These are phyloP conservation scores for Pterocarpus santalinus DNA, from an alignment of 306 rosid species.

Conservation along the genomic window DNA sequence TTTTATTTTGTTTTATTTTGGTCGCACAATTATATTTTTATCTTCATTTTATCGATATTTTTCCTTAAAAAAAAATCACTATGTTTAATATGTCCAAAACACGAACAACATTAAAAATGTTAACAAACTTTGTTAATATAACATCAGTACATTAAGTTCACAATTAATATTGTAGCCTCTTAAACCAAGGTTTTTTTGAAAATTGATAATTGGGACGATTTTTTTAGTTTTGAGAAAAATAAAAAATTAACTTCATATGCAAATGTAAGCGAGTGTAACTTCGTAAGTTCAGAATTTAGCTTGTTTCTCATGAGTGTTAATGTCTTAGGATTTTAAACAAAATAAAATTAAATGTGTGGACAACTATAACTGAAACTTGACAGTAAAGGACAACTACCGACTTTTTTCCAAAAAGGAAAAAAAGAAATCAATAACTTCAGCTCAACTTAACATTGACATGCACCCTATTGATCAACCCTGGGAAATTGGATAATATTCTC, in stretches of 20 bases:
- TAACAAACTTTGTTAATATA: not conserved
- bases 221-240: not conserved
- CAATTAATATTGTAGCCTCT: not conserved
- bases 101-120: not conserved
- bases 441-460: constrained; percentile 34
- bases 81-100: not conserved
- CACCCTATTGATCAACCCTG: constrained; percentile 14
- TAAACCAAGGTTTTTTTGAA: not conserved
- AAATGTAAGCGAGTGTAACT: not conserved
- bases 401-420: constrained; percentile 24
- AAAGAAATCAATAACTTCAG: not conserved
- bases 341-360: not conserved
- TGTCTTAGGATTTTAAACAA: not conserved
- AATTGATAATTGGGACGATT: not conserved
- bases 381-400: constrained; percentile 29
- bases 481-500: constrained; percentile 34
- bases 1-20: too few species aligned
- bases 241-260: too few species aligned
- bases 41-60: too few species aligned
- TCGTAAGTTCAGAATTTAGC: not conserved
- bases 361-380: not conserved
- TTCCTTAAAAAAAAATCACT: not conserved
- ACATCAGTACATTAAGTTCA: not conserved
- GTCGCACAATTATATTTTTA: not conserved
- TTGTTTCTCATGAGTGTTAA: not conserved